Conservation (phyloP, 2,329 filamentous ascomycete species). For the Aspergillus pseudoglaucus region DNA sequence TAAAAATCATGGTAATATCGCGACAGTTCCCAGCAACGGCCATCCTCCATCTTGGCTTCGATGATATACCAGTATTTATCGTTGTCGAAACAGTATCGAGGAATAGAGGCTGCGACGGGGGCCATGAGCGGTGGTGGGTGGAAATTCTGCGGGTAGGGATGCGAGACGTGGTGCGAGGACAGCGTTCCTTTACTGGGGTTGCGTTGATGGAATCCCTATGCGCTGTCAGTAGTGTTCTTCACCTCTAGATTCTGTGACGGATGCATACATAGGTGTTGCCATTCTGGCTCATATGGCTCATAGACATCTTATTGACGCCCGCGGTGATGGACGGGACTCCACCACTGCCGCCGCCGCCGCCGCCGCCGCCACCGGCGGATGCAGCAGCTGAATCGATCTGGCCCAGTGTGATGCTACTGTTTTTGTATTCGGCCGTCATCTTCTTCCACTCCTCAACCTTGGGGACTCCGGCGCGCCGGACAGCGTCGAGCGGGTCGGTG, state of each 20-base stretch:
- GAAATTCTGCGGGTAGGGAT: conserved; percentile 41
- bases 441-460: conserved; percentile 99
- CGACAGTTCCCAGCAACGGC: conserved; percentile 84
- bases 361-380: not conserved
- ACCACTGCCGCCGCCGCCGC: conserved; percentile 6
- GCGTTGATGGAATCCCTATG: conserved; percentile 32
- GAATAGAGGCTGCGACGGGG: conserved; percentile 76
- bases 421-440: conserved; percentile 98
- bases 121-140: conserved; percentile 55
- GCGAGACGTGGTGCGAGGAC: conserved; percentile 30
- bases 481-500: conserved; percentile 73
- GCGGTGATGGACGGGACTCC: conserved; percentile 60
- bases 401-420: conserved; percentile 92
- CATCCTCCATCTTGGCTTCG: conserved; percentile 83
- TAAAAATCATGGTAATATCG: conserved; percentile 98
- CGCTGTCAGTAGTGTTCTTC: not conserved
- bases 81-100: conserved; percentile 89
- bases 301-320: conserved; percentile 71
- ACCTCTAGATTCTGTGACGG: not conserved
- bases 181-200: conserved; percentile 31
- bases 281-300: conserved; percentile 53
- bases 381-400: conserved; percentile 59
- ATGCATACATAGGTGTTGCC: conserved; percentile 45
- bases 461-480: conserved; percentile 81
- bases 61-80: conserved; percentile 99